Base-by-base conservation (phyloP, 2,329 filamentous ascomycete species). In the Raffaelea ambrosiae region DNA sequence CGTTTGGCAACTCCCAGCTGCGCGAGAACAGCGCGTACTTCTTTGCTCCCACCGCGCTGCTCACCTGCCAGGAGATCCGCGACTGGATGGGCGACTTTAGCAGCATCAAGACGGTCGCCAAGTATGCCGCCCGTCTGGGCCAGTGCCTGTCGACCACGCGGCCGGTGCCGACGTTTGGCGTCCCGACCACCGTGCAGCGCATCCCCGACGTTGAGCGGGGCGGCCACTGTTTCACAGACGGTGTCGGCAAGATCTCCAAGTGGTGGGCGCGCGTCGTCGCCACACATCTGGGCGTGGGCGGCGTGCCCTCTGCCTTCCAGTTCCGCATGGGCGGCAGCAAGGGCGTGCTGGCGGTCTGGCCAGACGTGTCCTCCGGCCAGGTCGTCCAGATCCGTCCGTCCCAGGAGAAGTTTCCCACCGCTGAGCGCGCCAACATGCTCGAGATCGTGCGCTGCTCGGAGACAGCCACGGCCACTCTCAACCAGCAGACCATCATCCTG, bases 91-190 rank as follows among this genome's bases (percentile, higher is more conserved):
- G 93, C 0, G 69, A 84, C 14, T 95, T 98, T 57, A 73, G 72
- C 14, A 78, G 88, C 53, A 96, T 96, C 63, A 79, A 75, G 48
- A 77, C 85, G 22, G 77, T 95, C n/a, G 90, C 91, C 26, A 96
- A 95, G 59, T 87, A 90, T 61, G 86, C 88, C 43, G 88, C 93
- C 23, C 79, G 93, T 23, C 71, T 97, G 18, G 93, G 93, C 0
- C 93, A 97, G 64, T 96, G 90, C 61, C 96, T 98, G 61, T 96
- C 93, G 0, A 96, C 91, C 0, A 98, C 93, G 1, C 72, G 86
- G 51, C 81, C 85, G 11, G 81, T 95, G 39, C 73, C 71, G 23
- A 75, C 80, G 16, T 78, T 82, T 20, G 74, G 73, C 0, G 77
- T 84, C 7, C 77, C 77, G 0, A 70, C 73, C 2, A 70, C 77